Evolutionary conservation across 2,329 filamentous ascomycete genomes (phyloP).

Genomic region (Chaetomium strumarium): DNA sequence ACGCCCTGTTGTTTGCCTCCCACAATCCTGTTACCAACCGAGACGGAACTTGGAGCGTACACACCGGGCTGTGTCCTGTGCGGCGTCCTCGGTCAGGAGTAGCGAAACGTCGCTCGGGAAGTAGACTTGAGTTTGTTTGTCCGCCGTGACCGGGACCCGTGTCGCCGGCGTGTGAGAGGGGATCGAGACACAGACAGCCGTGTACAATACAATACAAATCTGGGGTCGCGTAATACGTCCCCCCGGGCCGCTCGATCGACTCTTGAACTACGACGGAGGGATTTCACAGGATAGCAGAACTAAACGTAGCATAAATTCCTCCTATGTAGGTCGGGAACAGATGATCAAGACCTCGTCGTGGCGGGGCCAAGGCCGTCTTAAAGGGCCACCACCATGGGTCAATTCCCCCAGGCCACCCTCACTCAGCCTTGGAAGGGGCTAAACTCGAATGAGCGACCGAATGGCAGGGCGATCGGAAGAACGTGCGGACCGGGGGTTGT

Average conservation of each 20-base stretch:
- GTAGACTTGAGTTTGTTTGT: background rate
- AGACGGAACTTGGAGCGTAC: background rate
- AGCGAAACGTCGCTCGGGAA: constrained; percentile 3
- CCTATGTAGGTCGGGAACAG: background rate
- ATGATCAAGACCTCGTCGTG: background rate
- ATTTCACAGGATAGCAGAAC: background rate
- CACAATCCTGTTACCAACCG: background rate
- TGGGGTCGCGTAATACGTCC: no score
- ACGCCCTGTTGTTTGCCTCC: background rate
- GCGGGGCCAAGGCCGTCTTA: constrained; percentile 7
- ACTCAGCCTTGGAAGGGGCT: constrained; percentile 20
- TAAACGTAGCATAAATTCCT: background rate
- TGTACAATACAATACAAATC: no score
- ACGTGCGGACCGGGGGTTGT: background rate
- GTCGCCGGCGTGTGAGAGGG: background rate
- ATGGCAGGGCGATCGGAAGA: constrained; percentile 1
- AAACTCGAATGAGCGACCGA: constrained; percentile 26
- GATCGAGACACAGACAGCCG: background rate
- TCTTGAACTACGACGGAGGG: background rate
- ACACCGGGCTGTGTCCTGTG: background rate
- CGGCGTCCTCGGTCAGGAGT: constrained; percentile 2
- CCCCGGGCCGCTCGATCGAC: no score
- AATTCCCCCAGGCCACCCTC: constrained; percentile 10
- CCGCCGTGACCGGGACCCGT: background rate
- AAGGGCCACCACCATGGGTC: constrained; percentile 1